phyloP scores from a whole-genome alignment of 768 basidiomycete species.

The Omphalotus guepiniiformis region DNA sequence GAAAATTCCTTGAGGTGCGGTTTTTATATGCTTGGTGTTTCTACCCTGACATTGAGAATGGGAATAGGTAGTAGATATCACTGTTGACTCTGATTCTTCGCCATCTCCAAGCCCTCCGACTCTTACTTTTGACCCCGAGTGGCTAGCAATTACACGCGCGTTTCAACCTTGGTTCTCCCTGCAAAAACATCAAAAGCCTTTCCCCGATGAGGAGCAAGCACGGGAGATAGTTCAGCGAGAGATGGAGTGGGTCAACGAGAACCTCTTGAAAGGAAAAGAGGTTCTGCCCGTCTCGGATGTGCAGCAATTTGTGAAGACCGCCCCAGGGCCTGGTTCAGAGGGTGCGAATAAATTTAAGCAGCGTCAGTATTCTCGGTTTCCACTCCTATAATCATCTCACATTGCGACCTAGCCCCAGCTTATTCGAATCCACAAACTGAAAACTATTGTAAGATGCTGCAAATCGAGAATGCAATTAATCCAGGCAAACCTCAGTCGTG shows the following conservation, averaged over 20 bases:
- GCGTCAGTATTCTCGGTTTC: conserved; percentile 4
- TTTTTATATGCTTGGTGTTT: not conserved
- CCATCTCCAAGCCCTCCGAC: conserved; percentile 21
- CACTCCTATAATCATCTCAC: too few species aligned
- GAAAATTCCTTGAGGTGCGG: conserved; percentile 77
- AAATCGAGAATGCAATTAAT: too few species aligned
- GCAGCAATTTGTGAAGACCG: conserved; percentile 14
- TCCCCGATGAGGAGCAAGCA: conserved; percentile 56
- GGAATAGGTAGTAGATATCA: too few species aligned
- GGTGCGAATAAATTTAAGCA: conserved; percentile 3
- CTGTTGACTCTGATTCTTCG: conserved; percentile 14
- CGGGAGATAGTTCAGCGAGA: conserved; percentile 54
- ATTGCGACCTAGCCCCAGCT: too few species aligned
- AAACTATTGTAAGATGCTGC: too few species aligned
- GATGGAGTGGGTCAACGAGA: conserved; percentile 60
- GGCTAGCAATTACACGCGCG: conserved; percentile 91
- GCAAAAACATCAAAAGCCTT: conserved; percentile 39
- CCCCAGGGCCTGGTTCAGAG: conserved; percentile 9
- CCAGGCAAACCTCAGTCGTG: too few species aligned
- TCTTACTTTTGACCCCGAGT: conserved; percentile 80
- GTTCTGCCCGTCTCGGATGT: conserved; percentile 14
- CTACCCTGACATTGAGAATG: not conserved
- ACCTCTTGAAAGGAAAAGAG: conserved; percentile 32
- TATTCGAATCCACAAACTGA: too few species aligned
- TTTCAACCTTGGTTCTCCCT: conserved; percentile 77